phyloP scores from a whole-genome alignment of 179 eudicot genomes.

The Beta macrorhiza region DNA sequence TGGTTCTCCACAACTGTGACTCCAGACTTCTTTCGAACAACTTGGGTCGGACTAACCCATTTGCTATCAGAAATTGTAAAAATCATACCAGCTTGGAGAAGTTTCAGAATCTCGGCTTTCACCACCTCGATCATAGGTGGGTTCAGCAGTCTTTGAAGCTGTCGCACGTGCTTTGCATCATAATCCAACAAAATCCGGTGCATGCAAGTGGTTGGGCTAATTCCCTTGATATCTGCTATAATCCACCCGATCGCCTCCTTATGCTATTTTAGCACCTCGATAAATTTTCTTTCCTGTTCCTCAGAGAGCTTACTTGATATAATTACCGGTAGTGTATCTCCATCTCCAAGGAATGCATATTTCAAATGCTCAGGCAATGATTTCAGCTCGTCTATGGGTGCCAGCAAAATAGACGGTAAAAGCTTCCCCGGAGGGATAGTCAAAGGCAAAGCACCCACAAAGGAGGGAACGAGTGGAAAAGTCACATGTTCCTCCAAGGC shows the following conservation, averaged over 20 bases:
- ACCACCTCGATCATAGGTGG: conserved; percentile 5
- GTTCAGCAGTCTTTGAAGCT: neutral
- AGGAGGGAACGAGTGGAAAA: too few relatives aligned
- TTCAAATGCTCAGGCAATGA: neutral
- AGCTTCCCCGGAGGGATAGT: neutral
- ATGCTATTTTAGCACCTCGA: neutral
- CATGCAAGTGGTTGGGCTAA: too few relatives aligned
- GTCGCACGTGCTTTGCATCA: too few relatives aligned
- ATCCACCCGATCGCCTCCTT: neutral
- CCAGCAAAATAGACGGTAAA: neutral
- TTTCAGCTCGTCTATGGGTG: neutral
- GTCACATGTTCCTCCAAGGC: too few relatives aligned
- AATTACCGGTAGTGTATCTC: neutral
- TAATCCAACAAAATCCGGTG: too few relatives aligned
- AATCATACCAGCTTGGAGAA: neutral
- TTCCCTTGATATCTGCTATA: neutral
- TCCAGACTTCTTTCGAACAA: neutral
- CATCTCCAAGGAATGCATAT: neutral
- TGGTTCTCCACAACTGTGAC: neutral
- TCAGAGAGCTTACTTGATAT: neutral
- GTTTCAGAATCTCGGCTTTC: neutral
- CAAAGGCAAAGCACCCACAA: too few relatives aligned
- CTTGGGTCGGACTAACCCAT: neutral
- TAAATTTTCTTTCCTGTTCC: neutral
- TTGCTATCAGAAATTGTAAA: neutral